Conservation (phyloP, 352 stramenopile species). For the Saprolegnia parasitica region DNA sequence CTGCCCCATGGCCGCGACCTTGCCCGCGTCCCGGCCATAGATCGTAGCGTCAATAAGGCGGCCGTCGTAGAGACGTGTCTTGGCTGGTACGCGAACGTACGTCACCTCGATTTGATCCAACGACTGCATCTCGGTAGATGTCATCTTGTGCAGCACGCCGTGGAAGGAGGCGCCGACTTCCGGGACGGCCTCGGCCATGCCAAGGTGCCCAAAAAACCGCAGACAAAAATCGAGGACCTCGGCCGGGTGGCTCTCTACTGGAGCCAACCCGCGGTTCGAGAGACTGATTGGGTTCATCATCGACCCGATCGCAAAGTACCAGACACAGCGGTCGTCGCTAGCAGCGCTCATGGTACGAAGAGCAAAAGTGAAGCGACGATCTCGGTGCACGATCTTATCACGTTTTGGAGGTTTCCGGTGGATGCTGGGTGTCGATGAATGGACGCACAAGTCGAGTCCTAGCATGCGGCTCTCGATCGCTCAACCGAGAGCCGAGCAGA, state of each 20-base stretch:
- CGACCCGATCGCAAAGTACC: slow-evolving; percentile 31
- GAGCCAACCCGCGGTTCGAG: slow-evolving; percentile 20
- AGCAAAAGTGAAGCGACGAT: too few relatives aligned
- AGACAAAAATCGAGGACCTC: slow-evolving; percentile 31
- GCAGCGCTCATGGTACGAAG: not conserved
- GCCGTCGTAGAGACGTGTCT: slow-evolving; percentile 29
- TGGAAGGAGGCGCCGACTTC: slow-evolving; percentile 30
- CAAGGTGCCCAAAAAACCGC: slow-evolving; percentile 20
- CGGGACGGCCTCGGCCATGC: slow-evolving; percentile 30
- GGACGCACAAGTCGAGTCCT: too few relatives aligned
- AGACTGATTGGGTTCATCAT: slow-evolving; percentile 32
- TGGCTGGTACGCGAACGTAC: slow-evolving; percentile 24
- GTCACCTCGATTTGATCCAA: slow-evolving; percentile 29
- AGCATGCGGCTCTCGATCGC: too few relatives aligned
- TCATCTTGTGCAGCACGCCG: slow-evolving; percentile 31
- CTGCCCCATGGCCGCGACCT: not conserved
- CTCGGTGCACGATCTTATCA: too few relatives aligned
- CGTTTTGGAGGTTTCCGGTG: too few relatives aligned
- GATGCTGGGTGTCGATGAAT: too few relatives aligned
- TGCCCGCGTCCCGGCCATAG: slow-evolving; percentile 21
- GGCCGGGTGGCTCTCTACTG: slow-evolving; percentile 24
- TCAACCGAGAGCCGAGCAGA: too few relatives aligned
- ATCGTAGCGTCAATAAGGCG: slow-evolving; percentile 27
- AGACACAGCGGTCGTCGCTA: not conserved
- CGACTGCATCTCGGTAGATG: slow-evolving; percentile 20